Conservation (phyloP, 345 rosid species). For the Raphanus sativus region DNA sequence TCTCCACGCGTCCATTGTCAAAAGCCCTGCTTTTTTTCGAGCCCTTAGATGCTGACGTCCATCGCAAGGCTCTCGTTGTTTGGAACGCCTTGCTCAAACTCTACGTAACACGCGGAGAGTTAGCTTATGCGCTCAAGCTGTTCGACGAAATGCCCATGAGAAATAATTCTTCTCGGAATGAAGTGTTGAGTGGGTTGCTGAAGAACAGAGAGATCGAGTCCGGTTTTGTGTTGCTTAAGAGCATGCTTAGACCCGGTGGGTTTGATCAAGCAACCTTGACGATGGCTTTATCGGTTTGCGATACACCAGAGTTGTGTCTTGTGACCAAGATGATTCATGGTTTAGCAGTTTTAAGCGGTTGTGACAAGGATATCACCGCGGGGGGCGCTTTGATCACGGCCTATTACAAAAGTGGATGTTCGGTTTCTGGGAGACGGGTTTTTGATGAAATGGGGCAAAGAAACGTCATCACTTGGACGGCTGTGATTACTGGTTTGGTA, state of each 20-base stretch:
- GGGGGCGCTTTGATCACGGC: conserved; percentile 79
- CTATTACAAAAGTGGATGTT: conserved; percentile 57
- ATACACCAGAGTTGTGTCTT: conserved; percentile 42
- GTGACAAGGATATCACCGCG: conserved; percentile 54
- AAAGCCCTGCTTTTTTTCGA: conserved; percentile 47
- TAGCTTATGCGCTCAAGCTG: conserved; percentile 48
- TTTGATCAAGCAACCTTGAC: conserved; percentile 86
- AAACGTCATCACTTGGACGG: conserved; percentile 88
- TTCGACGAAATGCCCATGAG: conserved; percentile 71
- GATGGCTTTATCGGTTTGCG: conserved; percentile 69
- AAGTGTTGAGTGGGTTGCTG: conserved; percentile 59
- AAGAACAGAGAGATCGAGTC: conserved; percentile 42
- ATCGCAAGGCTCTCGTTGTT: conserved; percentile 47
- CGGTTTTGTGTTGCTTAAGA: conserved; percentile 52
- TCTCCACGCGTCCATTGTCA: conserved; percentile 69
- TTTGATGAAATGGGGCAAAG: conserved; percentile 68
- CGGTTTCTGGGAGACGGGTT: conserved; percentile 53
- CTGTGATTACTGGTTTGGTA: conserved; percentile 65
- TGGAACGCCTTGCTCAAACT: conserved; percentile 72
- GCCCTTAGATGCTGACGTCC: conserved; percentile 27
- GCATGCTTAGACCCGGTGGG: conserved; percentile 46
- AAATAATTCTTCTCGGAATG: conserved; percentile 75
- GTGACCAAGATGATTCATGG: conserved; percentile 57
- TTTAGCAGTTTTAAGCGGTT: conserved; percentile 53
- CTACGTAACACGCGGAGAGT: conserved; percentile 44